Base-by-base conservation (phyloP, 176 grass and related monocot genomes). In the Thalia dealbata region DNA sequence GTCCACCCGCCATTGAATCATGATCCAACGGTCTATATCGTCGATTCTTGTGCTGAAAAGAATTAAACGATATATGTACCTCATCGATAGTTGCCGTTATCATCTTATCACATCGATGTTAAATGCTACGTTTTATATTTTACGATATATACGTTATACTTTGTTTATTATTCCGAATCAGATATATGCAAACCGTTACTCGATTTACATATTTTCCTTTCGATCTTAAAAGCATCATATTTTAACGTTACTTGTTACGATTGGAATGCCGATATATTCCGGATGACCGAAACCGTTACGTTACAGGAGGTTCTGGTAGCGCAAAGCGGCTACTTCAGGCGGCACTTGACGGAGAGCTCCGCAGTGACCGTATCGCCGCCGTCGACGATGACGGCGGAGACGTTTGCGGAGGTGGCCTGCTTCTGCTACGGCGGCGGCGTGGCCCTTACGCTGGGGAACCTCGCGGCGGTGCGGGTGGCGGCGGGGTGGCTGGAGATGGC, bases 401-500 rank as follows among this genome's bases (percentile, higher is more conserved):
- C 81, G 1, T 88, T 93, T 68, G 62, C 23, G 0, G 63, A 78
- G 29, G 83, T 74, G 43, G 6, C 92, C 64, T 73, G 78, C 58
- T 93, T 81, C 35, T 91, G 90, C 87, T 99, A 99, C 79, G 78
- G 73, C 67, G 50, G 50, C 2, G 65, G 81, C 19, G 63, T 81
- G 16, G 21, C 55, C 22, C 74, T 88, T 22, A 81, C 83, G 54
- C 85, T 81, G 19, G 44, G 48, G 24, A 88, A 73, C 83, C 81
- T 99, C 16, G 79, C 83, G 2, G 80, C 69, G 16, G 54, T 78
- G 9, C 84, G 83, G 79, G 90, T 16, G 26, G 83, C 79, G 0
- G 81, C 81, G n/a, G 85, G 82, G 55, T 93, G 95, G 95, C 83
- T 99, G 65, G 85, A 86, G 71, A 71, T 93, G 67, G 32, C 32